Evolutionary conservation across 2,329 filamentous ascomycete genomes (phyloP).

Genomic region (Fusarium phyllophilum): DNA sequence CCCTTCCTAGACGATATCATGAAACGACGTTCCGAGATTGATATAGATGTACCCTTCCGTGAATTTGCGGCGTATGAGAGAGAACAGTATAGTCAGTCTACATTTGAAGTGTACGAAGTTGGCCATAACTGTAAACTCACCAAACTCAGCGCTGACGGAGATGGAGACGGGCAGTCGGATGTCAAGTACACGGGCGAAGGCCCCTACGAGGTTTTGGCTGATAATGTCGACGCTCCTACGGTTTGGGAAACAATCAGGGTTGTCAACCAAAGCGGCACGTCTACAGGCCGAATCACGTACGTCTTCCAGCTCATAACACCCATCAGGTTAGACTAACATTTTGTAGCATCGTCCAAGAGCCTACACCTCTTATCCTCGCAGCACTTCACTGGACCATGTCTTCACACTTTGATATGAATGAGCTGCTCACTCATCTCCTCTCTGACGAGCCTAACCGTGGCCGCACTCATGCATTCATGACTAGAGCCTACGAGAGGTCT

Average conservation of each 20-base stretch:
- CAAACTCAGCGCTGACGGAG: conserved; percentile 45
- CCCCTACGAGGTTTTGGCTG: conserved; percentile 41
- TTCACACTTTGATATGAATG: conserved; percentile 69
- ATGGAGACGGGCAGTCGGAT: conserved; percentile 39
- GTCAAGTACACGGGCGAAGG: conserved; percentile 42
- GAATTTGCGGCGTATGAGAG: conserved; percentile 52
- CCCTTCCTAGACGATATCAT: conserved; percentile 52
- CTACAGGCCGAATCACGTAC: conserved; percentile 66
- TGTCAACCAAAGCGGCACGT: conserved; percentile 51
- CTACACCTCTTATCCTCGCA: conserved; percentile 68
- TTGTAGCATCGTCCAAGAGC: conserved; percentile 66
- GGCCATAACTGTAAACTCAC: conserved; percentile 55
- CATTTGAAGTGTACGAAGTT: conserved; percentile 68
- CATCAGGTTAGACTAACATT: not conserved
- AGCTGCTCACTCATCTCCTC: conserved; percentile 65
- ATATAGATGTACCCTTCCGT: conserved; percentile 45
- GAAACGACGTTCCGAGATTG: conserved; percentile 48
- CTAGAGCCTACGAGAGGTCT: conserved; percentile 57
- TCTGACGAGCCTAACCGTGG: conserved; percentile 57
- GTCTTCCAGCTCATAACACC: conserved; percentile 44
- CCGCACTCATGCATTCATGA: conserved; percentile 59
- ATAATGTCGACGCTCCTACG: conserved; percentile 52
- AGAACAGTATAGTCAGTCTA: conserved; percentile 57
- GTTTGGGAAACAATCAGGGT: conserved; percentile 55
- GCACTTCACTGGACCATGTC: conserved; percentile 68